Evolutionary conservation across 129 eudicot genomes (phyloP).

Genomic region (Ambrosia artemisiifolia): DNA sequence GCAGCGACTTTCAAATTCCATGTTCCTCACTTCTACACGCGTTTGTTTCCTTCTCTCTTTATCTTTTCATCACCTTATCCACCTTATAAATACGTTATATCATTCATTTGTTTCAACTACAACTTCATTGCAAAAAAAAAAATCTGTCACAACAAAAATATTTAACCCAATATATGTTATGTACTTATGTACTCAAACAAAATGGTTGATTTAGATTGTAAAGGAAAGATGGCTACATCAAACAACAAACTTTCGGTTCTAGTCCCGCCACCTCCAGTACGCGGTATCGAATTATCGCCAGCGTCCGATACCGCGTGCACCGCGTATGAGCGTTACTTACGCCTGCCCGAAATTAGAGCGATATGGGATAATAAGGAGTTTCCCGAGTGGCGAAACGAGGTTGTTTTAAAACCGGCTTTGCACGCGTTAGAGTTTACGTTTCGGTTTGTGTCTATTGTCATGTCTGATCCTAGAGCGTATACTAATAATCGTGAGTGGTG

Average conservation of each 20-base stretch:
- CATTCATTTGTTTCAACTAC: not conserved
- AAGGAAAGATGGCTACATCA: constrained; percentile 50
- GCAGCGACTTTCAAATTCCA: constrained; percentile 26
- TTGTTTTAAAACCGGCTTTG: constrained; percentile 59
- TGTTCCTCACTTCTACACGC: constrained; percentile 45
- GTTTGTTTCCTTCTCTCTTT: constrained; percentile 27
- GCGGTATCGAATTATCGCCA: constrained; percentile 45
- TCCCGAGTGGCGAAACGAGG: constrained; percentile 56
- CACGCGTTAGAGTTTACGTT: constrained; percentile 63
- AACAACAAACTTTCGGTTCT: constrained; percentile 40
- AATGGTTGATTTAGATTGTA: constrained; percentile 78
- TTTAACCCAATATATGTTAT: not conserved
- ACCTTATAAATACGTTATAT: constrained; percentile 22
- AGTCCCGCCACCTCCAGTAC: constrained; percentile 45
- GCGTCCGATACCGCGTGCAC: constrained; percentile 53
- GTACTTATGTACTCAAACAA: constrained; percentile 16
- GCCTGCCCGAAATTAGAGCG: constrained; percentile 50
- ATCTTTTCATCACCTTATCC: constrained; percentile 19
- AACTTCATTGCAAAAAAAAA: constrained; percentile 19
- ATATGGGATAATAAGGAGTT: constrained; percentile 46
- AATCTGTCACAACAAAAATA: not conserved
- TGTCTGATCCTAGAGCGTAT: constrained; percentile 68
- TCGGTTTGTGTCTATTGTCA: constrained; percentile 53
- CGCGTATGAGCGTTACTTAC: constrained; percentile 56
- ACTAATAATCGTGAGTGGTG: constrained; percentile 70